Evolutionary conservation across 108 stramenopile species (phyloP), one percentile per base, ranked within the genome.

Genomic region (Cyclotella atomus): DNA sequence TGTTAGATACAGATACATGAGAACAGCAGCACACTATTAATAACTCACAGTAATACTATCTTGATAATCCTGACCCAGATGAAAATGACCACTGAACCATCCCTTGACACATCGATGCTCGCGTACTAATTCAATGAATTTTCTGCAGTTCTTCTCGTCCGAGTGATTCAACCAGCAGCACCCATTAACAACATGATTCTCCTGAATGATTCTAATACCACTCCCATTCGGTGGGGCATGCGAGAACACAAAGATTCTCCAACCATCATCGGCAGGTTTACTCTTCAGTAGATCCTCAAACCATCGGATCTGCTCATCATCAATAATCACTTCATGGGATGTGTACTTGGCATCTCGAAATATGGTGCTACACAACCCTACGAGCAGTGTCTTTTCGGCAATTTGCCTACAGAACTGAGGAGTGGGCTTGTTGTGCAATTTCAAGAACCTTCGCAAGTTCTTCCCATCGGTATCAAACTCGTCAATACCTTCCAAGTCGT

Each of bases 51-150:
- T 79, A 47, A 83, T 83, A 27, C 35, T 43, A 57, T 83, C 82
- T 47, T 83, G 82, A 61, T 83, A 83, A 65, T 91, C 92, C 43
- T 91, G 91, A 27, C 89, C 83, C 46, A 98, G 76, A 82, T 98
- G 97, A 69, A 97, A 98, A 74, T 98, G 97, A 1, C 97, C 97
- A 7, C 83, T 84, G 43, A 94, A 94, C 97, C 97, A 98, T 12
- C 79, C 90, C 82, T 97, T 97, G 72, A 98, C 91, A 56, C 73
- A 77, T 0, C 77, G 91, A 74, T 97, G 65, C 35, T 89, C 89
- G 34, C 87, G 56, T 16, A 96, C 96, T 21, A 91, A 27, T 43
- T 91, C 83, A 33, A 95, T 89, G 73, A 97, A 97, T 33, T 71
- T 82, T 10, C 84, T 76, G 33, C 91, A 84, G 23, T 72, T 75